Percentiles rank a stretch among this genome's conserved stretches.
phyloP scores from a whole-genome alignment of 192 early-diverging fungal genomes.

The Gonapodya prolifera region DNA sequence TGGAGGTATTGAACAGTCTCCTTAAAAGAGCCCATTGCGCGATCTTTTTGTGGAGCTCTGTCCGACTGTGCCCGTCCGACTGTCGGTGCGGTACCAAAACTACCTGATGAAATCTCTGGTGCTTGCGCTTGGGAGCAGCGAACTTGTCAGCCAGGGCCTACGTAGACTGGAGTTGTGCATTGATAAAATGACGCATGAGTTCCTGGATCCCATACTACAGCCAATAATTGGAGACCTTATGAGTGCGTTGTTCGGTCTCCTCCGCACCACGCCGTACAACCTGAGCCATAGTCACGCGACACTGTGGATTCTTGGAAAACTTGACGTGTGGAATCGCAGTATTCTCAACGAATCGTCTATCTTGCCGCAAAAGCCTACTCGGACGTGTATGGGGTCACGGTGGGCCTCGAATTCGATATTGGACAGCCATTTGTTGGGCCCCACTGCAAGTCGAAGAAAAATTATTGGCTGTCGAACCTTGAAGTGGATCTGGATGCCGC shows the following conservation, averaged over 20 bases:
- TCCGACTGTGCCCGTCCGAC: conserved; percentile 87
- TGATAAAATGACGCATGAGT: conserved; percentile 93
- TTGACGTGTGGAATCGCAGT: conserved; percentile 90
- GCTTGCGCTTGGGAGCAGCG: conserved; percentile 78
- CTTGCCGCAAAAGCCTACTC: neutral
- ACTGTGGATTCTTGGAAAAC: conserved; percentile 86
- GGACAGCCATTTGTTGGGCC: neutral
- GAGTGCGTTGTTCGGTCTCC: conserved; percentile 83
- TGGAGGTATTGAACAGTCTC: conserved; percentile 78
- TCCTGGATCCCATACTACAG: conserved; percentile 87
- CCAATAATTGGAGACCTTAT: conserved; percentile 91
- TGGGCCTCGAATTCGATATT: neutral
- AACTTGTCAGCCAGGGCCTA: conserved; percentile 86
- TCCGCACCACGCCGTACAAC: conserved; percentile 76
- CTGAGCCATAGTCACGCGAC: conserved; percentile 68
- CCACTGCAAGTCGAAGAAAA: too few relatives aligned
- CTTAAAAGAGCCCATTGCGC: conserved; percentile 72
- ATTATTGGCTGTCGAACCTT: too few relatives aligned
- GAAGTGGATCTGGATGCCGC: too few relatives aligned
- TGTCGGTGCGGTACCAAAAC: conserved; percentile 81
- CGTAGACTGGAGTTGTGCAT: conserved; percentile 94
- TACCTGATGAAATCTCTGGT: conserved; percentile 94
- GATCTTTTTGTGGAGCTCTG: conserved; percentile 96
- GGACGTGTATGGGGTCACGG: neutral
- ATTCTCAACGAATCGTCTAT: conserved; percentile 62